These are phyloP conservation scores for Aspergillus sp. DNA, from an alignment of 2,329 filamentous ascomycete genomes.

Conservation along the genomic window DNA sequence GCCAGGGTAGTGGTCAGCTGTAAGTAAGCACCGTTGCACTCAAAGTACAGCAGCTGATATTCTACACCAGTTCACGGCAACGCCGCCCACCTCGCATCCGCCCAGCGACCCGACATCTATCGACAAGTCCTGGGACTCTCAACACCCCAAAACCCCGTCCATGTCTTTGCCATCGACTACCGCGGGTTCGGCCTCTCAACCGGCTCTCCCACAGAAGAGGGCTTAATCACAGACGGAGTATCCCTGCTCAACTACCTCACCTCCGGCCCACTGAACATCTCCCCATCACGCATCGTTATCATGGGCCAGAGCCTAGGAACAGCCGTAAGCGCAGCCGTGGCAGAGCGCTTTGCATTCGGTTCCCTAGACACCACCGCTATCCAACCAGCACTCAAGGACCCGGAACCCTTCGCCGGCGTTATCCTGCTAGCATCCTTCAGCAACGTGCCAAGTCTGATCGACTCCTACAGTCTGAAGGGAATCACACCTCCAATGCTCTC, in stretches of 20 bases:
- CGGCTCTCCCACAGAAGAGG: slow-evolving; percentile 76
- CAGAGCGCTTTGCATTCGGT: slow-evolving; percentile 66
- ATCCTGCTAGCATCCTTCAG: slow-evolving; percentile 80
- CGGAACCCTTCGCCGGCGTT: slow-evolving; percentile 73
- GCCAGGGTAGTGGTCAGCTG: slow-evolving; percentile 59
- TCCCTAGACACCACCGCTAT: slow-evolving; percentile 34
- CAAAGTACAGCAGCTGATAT: neutral
- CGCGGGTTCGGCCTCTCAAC: slow-evolving; percentile 82
- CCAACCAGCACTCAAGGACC: slow-evolving; percentile 45
- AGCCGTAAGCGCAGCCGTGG: slow-evolving; percentile 74
- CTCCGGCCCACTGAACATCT: slow-evolving; percentile 62
- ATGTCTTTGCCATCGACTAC: slow-evolving; percentile 88
- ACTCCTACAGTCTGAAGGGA: slow-evolving; percentile 77
- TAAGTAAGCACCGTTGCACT: slow-evolving; percentile 28
- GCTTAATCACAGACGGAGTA: slow-evolving; percentile 77
- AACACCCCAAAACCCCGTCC: slow-evolving; percentile 61
- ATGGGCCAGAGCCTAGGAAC: slow-evolving; percentile 88
- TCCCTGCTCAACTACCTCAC: slow-evolving; percentile 68
- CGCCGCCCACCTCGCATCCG: slow-evolving; percentile 81
- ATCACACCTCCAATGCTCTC: slow-evolving; percentile 72
- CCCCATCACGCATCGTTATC: slow-evolving; percentile 72
- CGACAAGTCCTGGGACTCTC: slow-evolving; percentile 73
- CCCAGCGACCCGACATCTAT: slow-evolving; percentile 73
- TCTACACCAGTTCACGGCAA: slow-evolving; percentile 58
- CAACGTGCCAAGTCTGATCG: slow-evolving; percentile 70